Evolutionary conservation across 2,329 filamentous ascomycete genomes (phyloP), one percentile per base, ranked within the genome.

Genomic region (Cladosporium austrohemisphaericum): DNA sequence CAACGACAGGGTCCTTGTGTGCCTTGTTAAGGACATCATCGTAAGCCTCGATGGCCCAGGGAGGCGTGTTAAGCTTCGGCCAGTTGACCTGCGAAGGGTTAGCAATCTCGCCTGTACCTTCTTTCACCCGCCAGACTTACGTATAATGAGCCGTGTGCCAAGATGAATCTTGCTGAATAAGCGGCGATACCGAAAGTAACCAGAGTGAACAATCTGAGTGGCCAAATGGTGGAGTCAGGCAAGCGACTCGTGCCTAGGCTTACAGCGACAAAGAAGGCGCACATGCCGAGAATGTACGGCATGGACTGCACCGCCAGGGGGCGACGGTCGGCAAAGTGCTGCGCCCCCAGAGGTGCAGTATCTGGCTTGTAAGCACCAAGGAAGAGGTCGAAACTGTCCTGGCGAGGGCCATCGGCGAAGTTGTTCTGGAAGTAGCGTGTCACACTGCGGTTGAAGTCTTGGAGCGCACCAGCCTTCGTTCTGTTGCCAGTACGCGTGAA

Each of bases 321-420:
- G 51, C 93, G 76, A 45, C 84, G 81, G 68, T 98, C 93, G 7
- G 84, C 81, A 65, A 97, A 96, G 40, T 95, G 76, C 41, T 86
- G 76, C 22, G 81, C 82, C 25, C 88, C 86, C 46, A 88, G 81
- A 48, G 81, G 81, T 22, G 83, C 82, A 28, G 81, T 78, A 19
- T 83, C 81, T 3, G 91, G 89, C 22, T 87, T 79, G 70, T 96
- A 95, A 5, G 81, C 79, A 32, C 93, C 93, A 20, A 96, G 75
- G 73, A 98, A 97, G 9, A 98, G 75, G 66, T 98, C 93, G 61
- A 94, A 98, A 3, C 87, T 87, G 72, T 98, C 94, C 70, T 98
- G 93, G 53, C 91, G 79, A 8, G 92, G 92, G 0, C 94, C 94
- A 62, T 98, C 93, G 51, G 84, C 70, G 70, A 97, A 97, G 71